Conservation (phyloP, 352 stramenopile genomes). For the Globisporangium camurandrum region DNA sequence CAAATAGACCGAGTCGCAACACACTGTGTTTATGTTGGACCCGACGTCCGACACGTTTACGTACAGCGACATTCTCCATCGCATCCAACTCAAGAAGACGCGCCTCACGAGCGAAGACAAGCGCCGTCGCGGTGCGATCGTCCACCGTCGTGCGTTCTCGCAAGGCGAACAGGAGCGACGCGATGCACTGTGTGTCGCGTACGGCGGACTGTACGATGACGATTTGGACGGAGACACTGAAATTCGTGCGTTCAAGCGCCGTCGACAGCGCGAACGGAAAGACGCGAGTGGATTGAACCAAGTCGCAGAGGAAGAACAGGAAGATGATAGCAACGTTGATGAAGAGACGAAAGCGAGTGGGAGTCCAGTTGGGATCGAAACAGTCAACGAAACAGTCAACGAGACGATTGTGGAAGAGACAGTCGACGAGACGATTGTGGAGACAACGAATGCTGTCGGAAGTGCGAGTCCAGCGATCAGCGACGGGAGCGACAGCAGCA, state of each 20-base stretch:
- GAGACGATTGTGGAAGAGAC: slow-evolving; percentile 4
- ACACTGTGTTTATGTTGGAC: slow-evolving; percentile 75
- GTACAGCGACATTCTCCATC: slow-evolving; percentile 67
- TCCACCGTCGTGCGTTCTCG: slow-evolving; percentile 68
- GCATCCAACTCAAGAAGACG: slow-evolving; percentile 78
- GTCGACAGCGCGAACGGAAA: too few species aligned
- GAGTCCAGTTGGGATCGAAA: slow-evolving; percentile 1
- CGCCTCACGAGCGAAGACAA: slow-evolving; percentile 76
- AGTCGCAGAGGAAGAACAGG: not conserved
- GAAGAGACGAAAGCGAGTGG: slow-evolving; percentile 39
- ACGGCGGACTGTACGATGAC: slow-evolving; percentile 60
- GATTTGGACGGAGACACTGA: slow-evolving; percentile 55
- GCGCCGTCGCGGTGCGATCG: slow-evolving; percentile 64
- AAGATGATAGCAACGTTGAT: slow-evolving; percentile 14
- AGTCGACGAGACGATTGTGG: slow-evolving; percentile 1
- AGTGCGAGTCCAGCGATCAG: slow-evolving; percentile 64
- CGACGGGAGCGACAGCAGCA: slow-evolving; percentile 28
- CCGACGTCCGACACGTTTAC: slow-evolving; percentile 68
- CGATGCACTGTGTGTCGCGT: slow-evolving; percentile 49
- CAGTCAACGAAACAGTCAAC: too few species aligned
- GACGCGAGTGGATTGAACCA: not conserved
- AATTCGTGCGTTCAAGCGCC: slow-evolving; percentile 57
- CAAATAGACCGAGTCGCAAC: slow-evolving; percentile 47
- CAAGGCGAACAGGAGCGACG: slow-evolving; percentile 54
- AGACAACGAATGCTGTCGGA: too few species aligned